phyloP scores from a whole-genome alignment of 2,329 filamentous ascomycete species.

The Aspergillus fumigatus region DNA sequence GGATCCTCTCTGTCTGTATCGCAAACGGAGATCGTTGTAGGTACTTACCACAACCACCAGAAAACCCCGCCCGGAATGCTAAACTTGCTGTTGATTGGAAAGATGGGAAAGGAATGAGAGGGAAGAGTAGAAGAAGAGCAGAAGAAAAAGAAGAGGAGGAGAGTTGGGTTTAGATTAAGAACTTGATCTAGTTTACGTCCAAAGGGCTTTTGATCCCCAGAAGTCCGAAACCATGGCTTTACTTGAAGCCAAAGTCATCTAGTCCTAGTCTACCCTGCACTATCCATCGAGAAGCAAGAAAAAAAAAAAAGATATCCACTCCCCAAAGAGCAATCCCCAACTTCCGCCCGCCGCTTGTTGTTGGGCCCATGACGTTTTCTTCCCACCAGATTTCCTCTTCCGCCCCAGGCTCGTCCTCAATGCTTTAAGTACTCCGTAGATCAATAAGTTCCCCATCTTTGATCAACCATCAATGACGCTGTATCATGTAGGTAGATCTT shows the following conservation, averaged over 20 bases:
- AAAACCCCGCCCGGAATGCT: not conserved
- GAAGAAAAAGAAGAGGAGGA: conserved; percentile 4
- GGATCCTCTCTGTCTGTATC: not conserved
- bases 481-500: not conserved
- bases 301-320: not conserved
- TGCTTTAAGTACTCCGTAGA: too few relatives aligned
- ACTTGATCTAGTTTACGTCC: not conserved
- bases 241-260: not conserved
- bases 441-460: not conserved
- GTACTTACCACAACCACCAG: not conserved
- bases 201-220: not conserved
- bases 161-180: not conserved
- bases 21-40: conserved; percentile 1
- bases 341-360: conserved; percentile 15
- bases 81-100: not conserved
- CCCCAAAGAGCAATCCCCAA: conserved; percentile 14
- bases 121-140: conserved; percentile 1
- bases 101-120: not conserved
- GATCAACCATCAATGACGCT: not conserved
- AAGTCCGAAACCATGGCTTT: not conserved
- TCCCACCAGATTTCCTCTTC: conserved; percentile 11
- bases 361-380: conserved; percentile 21
- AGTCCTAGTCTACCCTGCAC: not conserved
- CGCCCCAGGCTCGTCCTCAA: conserved; percentile 3
- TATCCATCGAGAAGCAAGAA: not conserved